phyloP scores from a whole-genome alignment of 1,139 yeast genomes.

The Suhomyces bolitotheri region DNA sequence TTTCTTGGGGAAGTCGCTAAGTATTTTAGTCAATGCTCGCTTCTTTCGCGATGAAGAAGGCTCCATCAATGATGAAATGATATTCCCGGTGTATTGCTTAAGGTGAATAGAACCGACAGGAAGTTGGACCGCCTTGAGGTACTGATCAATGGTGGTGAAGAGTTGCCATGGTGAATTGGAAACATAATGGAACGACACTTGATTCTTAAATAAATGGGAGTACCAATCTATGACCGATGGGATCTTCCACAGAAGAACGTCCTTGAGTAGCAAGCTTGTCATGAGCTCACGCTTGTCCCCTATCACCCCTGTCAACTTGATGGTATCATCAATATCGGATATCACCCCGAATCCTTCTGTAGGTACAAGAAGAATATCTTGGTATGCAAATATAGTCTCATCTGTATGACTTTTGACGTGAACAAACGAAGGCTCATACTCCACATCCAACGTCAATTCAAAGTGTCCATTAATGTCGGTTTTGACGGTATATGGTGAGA shows the following conservation, averaged over 20 bases:
- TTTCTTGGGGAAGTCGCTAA: conserved; percentile 73
- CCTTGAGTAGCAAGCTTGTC: conserved; percentile 70
- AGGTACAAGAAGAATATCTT: conserved; percentile 44
- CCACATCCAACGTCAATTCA: conserved; percentile 46
- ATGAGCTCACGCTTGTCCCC: conserved; percentile 84
- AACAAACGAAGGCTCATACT: conserved; percentile 56
- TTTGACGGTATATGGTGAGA: conserved; percentile 27
- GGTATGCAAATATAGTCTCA: conserved; percentile 47
- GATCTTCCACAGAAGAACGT: conserved; percentile 64
- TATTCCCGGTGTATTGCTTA: conserved; percentile 82
- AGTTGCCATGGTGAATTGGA: conserved; percentile 96
- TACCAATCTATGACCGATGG: conserved; percentile 79
- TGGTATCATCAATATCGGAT: conserved; percentile 93
- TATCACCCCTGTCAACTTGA: conserved; percentile 84
- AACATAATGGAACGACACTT: conserved; percentile 77
- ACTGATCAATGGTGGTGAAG: conserved; percentile 63
- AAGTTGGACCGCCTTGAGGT: conserved; percentile 53
- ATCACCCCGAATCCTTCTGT: conserved; percentile 68
- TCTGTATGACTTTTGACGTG: conserved; percentile 43
- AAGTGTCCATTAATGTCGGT: conserved; percentile 68
- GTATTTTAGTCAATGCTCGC: conserved; percentile 59
- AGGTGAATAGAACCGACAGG: conserved; percentile 82
- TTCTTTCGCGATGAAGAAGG: conserved; percentile 83
- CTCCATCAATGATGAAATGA: conserved; percentile 77
- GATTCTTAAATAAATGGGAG: conserved; percentile 33